These are phyloP conservation scores for Proliferodiscus dingleyae DNA, from an alignment of 2,329 filamentous ascomycete species.

Conservation along the genomic window DNA sequence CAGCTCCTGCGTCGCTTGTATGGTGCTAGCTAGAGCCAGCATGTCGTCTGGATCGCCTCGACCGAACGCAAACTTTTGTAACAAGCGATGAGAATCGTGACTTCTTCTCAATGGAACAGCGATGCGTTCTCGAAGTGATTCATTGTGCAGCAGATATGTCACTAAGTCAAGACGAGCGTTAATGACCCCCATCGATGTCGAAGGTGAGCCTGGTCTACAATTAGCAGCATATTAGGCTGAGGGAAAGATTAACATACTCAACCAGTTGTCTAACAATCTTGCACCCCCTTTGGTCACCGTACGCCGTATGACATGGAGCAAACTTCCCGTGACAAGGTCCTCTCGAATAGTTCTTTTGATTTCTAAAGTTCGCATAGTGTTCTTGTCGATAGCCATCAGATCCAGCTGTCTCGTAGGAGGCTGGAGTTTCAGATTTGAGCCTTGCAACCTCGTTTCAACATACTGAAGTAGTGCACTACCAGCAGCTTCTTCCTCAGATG, in stretches of 20 bases:
- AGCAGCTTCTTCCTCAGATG: conserved; percentile 64
- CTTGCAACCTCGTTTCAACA: conserved; percentile 72
- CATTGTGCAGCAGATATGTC: conserved; percentile 62
- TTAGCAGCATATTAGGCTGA: conserved; percentile 14
- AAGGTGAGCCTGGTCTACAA: conserved; percentile 59
- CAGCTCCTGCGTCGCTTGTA: conserved; percentile 67
- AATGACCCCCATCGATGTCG: conserved; percentile 78
- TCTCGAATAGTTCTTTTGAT: conserved; percentile 83
- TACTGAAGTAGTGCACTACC: conserved; percentile 81
- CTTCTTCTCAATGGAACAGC: conserved; percentile 65
- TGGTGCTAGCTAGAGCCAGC: conserved; percentile 74
- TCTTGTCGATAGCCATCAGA: conserved; percentile 87
- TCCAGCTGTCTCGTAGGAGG: conserved; percentile 74
- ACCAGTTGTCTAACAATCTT: conserved; percentile 74
- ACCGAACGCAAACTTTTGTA: conserved; percentile 91
- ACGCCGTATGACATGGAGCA: conserved; percentile 82
- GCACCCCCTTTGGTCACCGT: conserved; percentile 92
- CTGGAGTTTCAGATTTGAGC: conserved; percentile 74
- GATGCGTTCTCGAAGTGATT: conserved; percentile 65
- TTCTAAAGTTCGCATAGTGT: conserved; percentile 83
- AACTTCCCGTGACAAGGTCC: conserved; percentile 70
- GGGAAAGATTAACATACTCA: conserved; percentile 48
- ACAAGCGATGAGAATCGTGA: conserved; percentile 80
- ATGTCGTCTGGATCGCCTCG: conserved; percentile 91
- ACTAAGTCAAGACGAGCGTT: conserved; percentile 78